Conservation (phyloP, 345 rosid species). For the Sonneratia caseolaris region DNA sequence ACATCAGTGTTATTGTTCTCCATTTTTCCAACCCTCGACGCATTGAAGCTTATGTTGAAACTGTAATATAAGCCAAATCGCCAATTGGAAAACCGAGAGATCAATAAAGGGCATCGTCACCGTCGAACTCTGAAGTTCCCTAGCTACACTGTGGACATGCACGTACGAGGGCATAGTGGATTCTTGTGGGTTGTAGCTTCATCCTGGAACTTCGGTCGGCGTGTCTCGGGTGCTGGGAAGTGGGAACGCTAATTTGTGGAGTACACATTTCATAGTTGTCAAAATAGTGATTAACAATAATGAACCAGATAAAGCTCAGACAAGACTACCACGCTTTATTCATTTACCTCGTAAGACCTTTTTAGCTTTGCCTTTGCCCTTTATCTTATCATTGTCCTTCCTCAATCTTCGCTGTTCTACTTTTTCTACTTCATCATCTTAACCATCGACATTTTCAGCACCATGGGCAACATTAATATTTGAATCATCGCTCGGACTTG, state of each 20-base stretch:
- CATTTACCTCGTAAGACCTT: not conserved
- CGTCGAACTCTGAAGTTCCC: not conserved
- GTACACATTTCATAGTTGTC: too few species aligned
- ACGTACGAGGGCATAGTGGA: too few species aligned
- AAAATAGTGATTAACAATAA: not conserved
- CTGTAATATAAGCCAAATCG: not conserved
- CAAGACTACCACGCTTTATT: not conserved
- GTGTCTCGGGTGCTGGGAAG: too few species aligned
- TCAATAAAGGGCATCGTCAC: not conserved
- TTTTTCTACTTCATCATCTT: not conserved
- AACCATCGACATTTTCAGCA: not conserved
- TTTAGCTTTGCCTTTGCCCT: not conserved
- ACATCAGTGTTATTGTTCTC: not conserved
- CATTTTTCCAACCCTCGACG: too few species aligned
- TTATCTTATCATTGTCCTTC: not conserved
- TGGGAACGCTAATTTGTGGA: too few species aligned
- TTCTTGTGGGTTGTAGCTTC: not conserved
- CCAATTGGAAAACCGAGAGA: not conserved
- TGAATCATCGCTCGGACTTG: not conserved
- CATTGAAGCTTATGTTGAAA: not conserved
- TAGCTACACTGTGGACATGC: not conserved
- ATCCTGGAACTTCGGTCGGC: not conserved
- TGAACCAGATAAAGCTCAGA: not conserved
- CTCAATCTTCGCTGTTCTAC: not conserved
- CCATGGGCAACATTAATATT: not conserved